A percentile compares a stretch with the other conserved stretches of the same genome.
Conservation (phyloP, 345 rosid genomes). For the Euclidium syriacum region DNA sequence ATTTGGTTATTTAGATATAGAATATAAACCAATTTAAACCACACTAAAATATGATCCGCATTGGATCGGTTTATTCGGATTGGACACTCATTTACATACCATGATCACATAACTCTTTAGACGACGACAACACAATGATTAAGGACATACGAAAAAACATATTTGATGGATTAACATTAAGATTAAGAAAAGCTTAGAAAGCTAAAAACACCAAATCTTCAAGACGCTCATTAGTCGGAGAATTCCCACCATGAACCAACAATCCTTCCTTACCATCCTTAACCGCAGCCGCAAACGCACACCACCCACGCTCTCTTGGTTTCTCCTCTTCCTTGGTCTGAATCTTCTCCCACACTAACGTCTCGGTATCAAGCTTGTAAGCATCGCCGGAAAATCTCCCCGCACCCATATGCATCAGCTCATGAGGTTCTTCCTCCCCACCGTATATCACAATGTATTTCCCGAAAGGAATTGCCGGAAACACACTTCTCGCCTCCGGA, state of each 20-base stretch:
- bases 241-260: conserved; percentile 32
- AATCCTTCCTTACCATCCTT: conserved; percentile 25
- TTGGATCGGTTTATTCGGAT: too few species aligned
- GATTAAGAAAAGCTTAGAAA: conserved; percentile 11
- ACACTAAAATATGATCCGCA: too few species aligned
- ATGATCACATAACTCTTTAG: neutral
- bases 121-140: neutral
- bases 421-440: conserved; percentile 33
- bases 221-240: conserved; percentile 28
- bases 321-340: conserved; percentile 4
- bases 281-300: conserved; percentile 14
- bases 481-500: conserved; percentile 28
- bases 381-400: conserved; percentile 20
- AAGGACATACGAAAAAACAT: neutral
- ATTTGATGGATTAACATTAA: neutral
- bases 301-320: conserved; percentile 27
- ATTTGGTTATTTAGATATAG: too few species aligned
- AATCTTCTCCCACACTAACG: conserved; percentile 27
- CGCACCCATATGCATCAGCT: conserved; percentile 34
- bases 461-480: conserved; percentile 17
- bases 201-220: conserved; percentile 29
- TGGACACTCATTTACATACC: neutral
- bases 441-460: conserved; percentile 28
- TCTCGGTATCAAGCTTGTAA: conserved; percentile 29
- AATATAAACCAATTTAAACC: too few species aligned